Evolutionary conservation across 371 early-diverging fungal genomes (phyloP), one percentile per base, ranked within the genome.

Genomic region (Syncephalastrum sp.): DNA sequence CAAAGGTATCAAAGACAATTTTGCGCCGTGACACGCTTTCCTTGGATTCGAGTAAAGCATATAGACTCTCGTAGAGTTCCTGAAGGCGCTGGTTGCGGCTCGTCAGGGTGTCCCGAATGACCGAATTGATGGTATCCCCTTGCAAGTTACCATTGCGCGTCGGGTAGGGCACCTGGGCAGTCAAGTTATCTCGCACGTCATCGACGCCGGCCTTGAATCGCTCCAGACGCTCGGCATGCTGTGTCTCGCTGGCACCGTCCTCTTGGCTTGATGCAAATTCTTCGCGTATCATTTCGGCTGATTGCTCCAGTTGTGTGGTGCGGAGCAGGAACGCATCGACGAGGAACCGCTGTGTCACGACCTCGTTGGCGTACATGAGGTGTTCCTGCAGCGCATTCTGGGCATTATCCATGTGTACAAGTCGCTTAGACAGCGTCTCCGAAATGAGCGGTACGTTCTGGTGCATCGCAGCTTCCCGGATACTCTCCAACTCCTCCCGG

Each of bases 271-370:
- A 53, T n/a, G 70, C 70, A 33, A 78, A 66, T 44, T 74, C 75
- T 50, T 78, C 75, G 2, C 78, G 68, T 16, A 78, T 70, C 25
- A 67, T 41, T 19, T 74, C 78, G 1, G 80, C 80, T 3, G 68
- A 69, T 29, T 70, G 68, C 49, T 76, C 77, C 12, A 79, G 52
- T 29, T 70, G 68, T 10, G 69, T 62, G 1, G 69, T 69, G 41
- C 70, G 57, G 29, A 59, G 19, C 14, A 74, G 56, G 44, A 79
- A 79, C 10, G 62, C 68, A 29, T 65, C 52, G 13, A 76, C 61
- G n/a, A 68, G 42, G 27, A 72, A 62, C 1, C 68, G 61, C 44
- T 79, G 80, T 5, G 65, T 57, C 4, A 79, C 65, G 3, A 79
- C 64, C 21, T 70, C 63, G 17, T 76, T 71, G 6, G 75, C 68